Conservation (phyloP, 2,329 filamentous ascomycete species). For the Claviceps digitariae region DNA sequence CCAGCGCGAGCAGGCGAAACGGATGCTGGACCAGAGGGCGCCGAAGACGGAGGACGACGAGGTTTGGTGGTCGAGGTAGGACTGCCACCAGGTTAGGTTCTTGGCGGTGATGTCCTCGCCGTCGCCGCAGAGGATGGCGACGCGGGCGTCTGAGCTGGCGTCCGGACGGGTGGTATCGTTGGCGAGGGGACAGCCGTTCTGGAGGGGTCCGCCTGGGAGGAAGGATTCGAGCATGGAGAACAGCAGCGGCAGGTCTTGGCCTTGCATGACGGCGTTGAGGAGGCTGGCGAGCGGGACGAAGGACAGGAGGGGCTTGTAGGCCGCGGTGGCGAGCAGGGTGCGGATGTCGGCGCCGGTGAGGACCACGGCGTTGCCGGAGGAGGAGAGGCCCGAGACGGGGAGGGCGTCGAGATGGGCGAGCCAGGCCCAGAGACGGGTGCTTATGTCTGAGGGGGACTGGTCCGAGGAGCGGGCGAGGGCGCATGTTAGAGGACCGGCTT, state of each 20-base stretch:
- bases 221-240: not conserved
- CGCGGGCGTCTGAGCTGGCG: conserved; percentile 10
- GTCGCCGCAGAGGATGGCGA: conserved; percentile 23
- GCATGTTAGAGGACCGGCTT: conserved; percentile 14
- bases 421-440: conserved; percentile 18
- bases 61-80: conserved; percentile 16
- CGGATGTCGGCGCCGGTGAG: conserved; percentile 21
- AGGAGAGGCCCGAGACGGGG: conserved; percentile 13
- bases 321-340: conserved; percentile 11
- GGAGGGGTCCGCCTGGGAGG: conserved; percentile 9
- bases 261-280: conserved; percentile 10
- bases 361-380: conserved; percentile 11
- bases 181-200: conserved; percentile 10
- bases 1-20: conserved; percentile 27
- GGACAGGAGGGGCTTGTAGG: conserved; percentile 17
- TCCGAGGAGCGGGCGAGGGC: conserved; percentile 16
- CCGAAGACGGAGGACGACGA: conserved; percentile 19
- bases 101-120: conserved; percentile 13
- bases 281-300: conserved; percentile 7
- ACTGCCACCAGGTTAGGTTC: conserved; percentile 13
- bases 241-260: conserved; percentile 7
- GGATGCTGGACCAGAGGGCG: conserved; percentile 20
- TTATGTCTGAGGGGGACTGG: conserved; percentile 15
- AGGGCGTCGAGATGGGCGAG: conserved; percentile 15
- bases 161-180: not conserved